phyloP scores from a whole-genome alignment of 805 yeast genomes.

The Jamesozyma rosinii region DNA sequence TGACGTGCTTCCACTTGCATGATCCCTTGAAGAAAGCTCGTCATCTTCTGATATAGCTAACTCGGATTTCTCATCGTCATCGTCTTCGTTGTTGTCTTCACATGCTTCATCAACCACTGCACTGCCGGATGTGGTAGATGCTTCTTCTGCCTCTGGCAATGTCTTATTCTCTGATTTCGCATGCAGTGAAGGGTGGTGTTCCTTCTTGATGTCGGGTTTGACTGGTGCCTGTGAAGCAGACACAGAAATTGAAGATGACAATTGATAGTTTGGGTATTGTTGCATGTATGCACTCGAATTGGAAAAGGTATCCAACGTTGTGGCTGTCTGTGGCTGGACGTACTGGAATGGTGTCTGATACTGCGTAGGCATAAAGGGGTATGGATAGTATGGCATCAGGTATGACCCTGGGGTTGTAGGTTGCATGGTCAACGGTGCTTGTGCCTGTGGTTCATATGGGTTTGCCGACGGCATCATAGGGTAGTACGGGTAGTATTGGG shows the following conservation, averaged over 20 bases:
- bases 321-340: background rate
- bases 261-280: background rate
- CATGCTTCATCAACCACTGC: background rate
- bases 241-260: background rate
- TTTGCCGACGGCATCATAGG: background rate
- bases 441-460: slow-evolving; percentile 1
- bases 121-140: no score
- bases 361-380: background rate
- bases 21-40: background rate
- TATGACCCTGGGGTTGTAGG: background rate
- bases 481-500: background rate
- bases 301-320: background rate
- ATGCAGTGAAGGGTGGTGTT: no score
- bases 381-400: background rate
- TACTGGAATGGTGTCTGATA: background rate
- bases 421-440: background rate
- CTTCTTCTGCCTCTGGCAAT: no score
- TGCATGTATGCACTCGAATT: background rate
- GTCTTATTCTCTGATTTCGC: no score
- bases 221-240: no score
- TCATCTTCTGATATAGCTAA: slow-evolving; percentile 15
- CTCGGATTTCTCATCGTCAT: slow-evolving; percentile 15
- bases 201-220: no score
- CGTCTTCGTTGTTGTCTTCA: background rate
- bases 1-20: no score